phyloP scores from a whole-genome alignment of 768 basidiomycete species.

The Peribolospora baueri region DNA sequence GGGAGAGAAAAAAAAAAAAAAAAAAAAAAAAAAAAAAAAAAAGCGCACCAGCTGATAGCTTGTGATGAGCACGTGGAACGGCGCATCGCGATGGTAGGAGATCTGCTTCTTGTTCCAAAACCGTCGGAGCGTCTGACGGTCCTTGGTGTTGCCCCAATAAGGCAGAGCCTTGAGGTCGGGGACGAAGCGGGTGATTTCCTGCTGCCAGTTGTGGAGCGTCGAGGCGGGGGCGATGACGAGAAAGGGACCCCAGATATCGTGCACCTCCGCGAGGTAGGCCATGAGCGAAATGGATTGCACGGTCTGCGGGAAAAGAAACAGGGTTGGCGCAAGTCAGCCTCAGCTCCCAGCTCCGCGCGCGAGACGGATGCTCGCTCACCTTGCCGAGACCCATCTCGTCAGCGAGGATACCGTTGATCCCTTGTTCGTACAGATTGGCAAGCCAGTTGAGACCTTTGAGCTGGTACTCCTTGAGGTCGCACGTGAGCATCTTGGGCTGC shows the following conservation, averaged over 20 bases:
- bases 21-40: not conserved
- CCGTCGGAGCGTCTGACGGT: slow-evolving; percentile 74
- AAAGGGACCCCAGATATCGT: slow-evolving; percentile 99
- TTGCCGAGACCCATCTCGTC: slow-evolving; percentile 80
- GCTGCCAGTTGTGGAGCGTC: slow-evolving; percentile 97
- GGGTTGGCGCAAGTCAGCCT: not conserved
- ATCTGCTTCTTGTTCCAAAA: slow-evolving; percentile 98
- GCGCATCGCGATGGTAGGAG: slow-evolving; percentile 79
- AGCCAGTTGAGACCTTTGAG: slow-evolving; percentile 95
- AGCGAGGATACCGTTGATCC: slow-evolving; percentile 95
- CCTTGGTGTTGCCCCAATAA: slow-evolving; percentile 95
- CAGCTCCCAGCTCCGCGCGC: not conserved
- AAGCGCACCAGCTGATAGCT: slow-evolving; percentile 70
- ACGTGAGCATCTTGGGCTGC: slow-evolving; percentile 89
- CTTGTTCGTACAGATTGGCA: slow-evolving; percentile 89
- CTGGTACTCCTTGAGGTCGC: slow-evolving; percentile 92
- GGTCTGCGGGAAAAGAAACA: slow-evolving; percentile 23
- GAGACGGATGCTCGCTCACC: slow-evolving; percentile 21
- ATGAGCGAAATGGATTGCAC: slow-evolving; percentile 93
- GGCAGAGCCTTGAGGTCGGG: slow-evolving; percentile 81
- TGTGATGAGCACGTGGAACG: slow-evolving; percentile 88
- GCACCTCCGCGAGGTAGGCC: slow-evolving; percentile 83
- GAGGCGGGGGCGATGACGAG: slow-evolving; percentile 91
- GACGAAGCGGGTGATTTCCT: slow-evolving; percentile 86
- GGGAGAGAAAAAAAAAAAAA: not conserved